Evolutionary conservation across 495 filamentous ascomycete genomes (phyloP), one percentile per base, ranked within the genome.

Genomic region (Thermothielavioides terrestris): DNA sequence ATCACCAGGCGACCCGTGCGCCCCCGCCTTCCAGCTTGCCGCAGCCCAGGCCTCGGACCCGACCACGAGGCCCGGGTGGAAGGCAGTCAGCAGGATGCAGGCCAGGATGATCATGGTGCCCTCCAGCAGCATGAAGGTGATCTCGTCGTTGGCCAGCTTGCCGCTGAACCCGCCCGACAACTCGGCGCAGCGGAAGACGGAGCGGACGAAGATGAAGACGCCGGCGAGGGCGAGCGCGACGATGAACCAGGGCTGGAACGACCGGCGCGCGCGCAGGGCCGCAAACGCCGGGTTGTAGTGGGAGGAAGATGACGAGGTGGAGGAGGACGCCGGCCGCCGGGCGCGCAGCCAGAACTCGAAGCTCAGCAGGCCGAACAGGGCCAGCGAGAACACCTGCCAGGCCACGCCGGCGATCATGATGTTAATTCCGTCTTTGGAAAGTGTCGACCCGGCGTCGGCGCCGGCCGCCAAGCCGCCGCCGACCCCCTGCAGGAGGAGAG

Each of bases 381-480:
- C 36, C 30, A 74, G 62, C 6, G 61, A 60, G 35, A 68, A 52
- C 39, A 73, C 70, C 55, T 74, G 71, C 50, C 63, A 68, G 8
- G 60, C 62, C 7, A 74, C 59, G 40, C 71, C 71, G 11, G 68
- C 60, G 28, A 71, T 55, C 58, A 80, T 80, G 53, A 80, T 75
- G 46, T 72, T 58, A 21, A 64, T 58, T 15, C 69, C 72, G 14
- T 42, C 20, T 7, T 34, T 12, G 17, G 34, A 43, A 0, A 35
- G 6, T 3, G 31, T 1, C 12, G 42, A 31, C 15, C 56, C 52
- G 30, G 41, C 45, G 20, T 48, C 44, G 9, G 55, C 55, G 14
- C 30, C 26, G 2, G 69, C 61, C 27, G 68, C 66, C 4, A 71
- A 11, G 34, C 65, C 76, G 26, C 75, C 76, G 50, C 76, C 76